phyloP scores from a whole-genome alignment of 441 rosid genomes.

The Pelargonium myrrhifolium region DNA sequence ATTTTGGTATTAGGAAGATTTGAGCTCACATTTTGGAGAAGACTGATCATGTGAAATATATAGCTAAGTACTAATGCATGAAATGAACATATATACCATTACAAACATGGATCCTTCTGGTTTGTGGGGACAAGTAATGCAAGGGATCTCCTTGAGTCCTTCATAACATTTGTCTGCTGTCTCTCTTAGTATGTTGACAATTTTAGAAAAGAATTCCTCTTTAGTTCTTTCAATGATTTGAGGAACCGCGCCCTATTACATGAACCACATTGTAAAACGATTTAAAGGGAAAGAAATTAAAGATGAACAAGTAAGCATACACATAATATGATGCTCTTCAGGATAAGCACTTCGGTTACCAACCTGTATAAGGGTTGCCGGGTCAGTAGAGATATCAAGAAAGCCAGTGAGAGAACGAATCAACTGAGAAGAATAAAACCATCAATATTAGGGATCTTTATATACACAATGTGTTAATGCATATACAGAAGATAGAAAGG shows the following conservation, averaged over 20 bases:
- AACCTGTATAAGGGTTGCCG: constrained; percentile 60
- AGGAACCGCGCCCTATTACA: constrained; percentile 60
- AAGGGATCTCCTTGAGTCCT: constrained; percentile 44
- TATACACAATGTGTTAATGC: not conserved
- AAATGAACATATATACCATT: constrained; percentile 24
- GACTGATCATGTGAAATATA: not conserved
- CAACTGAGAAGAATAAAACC: constrained; percentile 23
- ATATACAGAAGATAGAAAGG: not conserved
- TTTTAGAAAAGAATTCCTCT: constrained; percentile 48
- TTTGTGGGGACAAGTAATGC: constrained; percentile 37
- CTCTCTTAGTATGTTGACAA: constrained; percentile 31
- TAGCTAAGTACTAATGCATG: too few species aligned
- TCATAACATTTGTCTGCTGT: constrained; percentile 43
- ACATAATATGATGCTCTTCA: not conserved
- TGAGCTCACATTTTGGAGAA: not conserved
- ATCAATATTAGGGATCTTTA: not conserved
- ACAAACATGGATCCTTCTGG: constrained; percentile 42
- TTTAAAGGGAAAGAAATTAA: not conserved
- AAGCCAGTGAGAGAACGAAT: constrained; percentile 32
- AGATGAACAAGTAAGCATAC: not conserved
- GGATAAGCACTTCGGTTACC: constrained; percentile 13
- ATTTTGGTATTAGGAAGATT: not conserved
- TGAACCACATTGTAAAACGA: constrained; percentile 4
- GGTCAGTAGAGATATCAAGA: constrained; percentile 43
- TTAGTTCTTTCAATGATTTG: constrained; percentile 50